A percentile compares a stretch with the other conserved stretches of the same genome.
Conservation (phyloP, 2,329 filamentous ascomycete genomes). For the Cladophialophora yegresii region DNA sequence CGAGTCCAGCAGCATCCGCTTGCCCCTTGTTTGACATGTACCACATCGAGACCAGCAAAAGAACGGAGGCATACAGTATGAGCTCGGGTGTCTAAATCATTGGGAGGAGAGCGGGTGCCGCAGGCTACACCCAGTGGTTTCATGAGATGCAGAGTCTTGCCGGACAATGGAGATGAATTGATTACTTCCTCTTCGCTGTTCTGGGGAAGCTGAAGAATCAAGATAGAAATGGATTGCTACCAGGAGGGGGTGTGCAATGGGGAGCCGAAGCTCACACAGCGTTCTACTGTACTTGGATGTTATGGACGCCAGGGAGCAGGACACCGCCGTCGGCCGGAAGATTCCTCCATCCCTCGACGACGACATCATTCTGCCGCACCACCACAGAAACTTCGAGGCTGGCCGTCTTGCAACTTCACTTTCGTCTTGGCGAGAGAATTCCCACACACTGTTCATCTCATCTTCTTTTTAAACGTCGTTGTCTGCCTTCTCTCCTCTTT, state of each 20-base stretch:
- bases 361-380: constrained; percentile 3
- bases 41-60: neutral
- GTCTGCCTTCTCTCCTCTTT: constrained; percentile 3
- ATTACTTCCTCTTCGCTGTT: neutral
- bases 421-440: neutral
- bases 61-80: neutral
- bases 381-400: neutral
- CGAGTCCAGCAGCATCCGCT: neutral
- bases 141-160: neutral
- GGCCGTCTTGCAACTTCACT: neutral
- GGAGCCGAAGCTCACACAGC: neutral
- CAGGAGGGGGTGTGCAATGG: neutral
- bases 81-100: too few relatives aligned
- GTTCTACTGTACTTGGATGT: neutral
- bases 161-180: neutral
- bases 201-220: neutral
- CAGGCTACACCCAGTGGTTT: neutral
- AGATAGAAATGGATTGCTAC: neutral
- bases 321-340: neutral
- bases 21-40: neutral
- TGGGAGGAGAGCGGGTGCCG: neutral
- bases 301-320: neutral
- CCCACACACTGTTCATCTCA: neutral
- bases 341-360: neutral
- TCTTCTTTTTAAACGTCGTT: neutral